phyloP scores from a whole-genome alignment of 2,329 filamentous ascomycete genomes.

The Pestalotiopsis fici region DNA sequence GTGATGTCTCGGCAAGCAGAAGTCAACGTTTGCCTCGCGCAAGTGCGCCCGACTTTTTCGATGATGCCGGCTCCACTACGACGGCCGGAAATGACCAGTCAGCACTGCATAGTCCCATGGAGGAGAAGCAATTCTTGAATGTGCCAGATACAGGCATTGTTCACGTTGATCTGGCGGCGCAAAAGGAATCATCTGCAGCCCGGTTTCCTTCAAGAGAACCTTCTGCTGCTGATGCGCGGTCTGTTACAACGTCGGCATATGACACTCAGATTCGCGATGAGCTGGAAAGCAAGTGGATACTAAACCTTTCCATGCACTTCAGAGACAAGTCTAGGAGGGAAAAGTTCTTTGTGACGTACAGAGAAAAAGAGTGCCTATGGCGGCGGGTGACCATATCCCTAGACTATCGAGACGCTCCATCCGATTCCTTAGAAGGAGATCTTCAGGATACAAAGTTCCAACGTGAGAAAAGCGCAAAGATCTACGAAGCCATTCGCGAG shows the following conservation, averaged over 20 bases:
- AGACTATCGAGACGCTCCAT: slow-evolving; percentile 82
- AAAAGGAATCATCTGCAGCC: slow-evolving; percentile 25
- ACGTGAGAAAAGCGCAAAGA: slow-evolving; percentile 86
- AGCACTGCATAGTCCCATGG: slow-evolving; percentile 30
- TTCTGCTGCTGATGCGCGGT: slow-evolving; percentile 41
- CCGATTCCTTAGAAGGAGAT: slow-evolving; percentile 83
- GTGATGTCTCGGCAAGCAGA: slow-evolving; percentile 31
- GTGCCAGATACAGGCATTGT: slow-evolving; percentile 20
- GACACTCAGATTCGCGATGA: slow-evolving; percentile 74
- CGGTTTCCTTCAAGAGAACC: slow-evolving; percentile 17
- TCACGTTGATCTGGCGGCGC: slow-evolving; percentile 23
- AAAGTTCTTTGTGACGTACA: slow-evolving; percentile 97
- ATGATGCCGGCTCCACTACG: slow-evolving; percentile 26
- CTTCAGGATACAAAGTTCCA: slow-evolving; percentile 78
- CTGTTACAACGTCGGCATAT: slow-evolving; percentile 55
- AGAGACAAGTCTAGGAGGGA: slow-evolving; percentile 89
- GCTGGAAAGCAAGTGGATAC: slow-evolving; percentile 86
- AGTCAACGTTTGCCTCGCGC: slow-evolving; percentile 41
- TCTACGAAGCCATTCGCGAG: slow-evolving; percentile 92
- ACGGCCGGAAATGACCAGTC: slow-evolving; percentile 25
- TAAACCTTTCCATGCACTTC: slow-evolving; percentile 98
- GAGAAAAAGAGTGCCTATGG: slow-evolving; percentile 77
- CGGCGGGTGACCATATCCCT: slow-evolving; percentile 89
- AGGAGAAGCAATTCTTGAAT: slow-evolving; percentile 31
- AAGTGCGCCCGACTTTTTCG: slow-evolving; percentile 50